phyloP scores from a whole-genome alignment of 768 basidiomycete genomes.

The Hirschioporus abietinus region DNA sequence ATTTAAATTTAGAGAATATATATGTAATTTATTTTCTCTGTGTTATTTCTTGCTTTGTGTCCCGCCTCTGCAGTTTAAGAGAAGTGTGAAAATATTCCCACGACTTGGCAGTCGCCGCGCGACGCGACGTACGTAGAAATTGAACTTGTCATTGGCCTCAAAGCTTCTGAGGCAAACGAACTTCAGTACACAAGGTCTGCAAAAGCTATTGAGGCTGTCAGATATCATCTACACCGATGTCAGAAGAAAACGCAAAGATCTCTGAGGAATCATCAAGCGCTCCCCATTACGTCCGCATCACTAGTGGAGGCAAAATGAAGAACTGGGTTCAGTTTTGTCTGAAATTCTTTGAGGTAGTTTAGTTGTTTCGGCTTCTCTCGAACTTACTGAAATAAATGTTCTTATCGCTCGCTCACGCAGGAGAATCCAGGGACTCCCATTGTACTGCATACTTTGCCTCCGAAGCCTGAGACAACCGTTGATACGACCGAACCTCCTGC shows the following conservation, averaged over 20 bases:
- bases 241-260: not conserved
- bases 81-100: too few species aligned
- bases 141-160: not conserved
- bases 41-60: not conserved
- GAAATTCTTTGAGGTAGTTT: conserved; percentile 45
- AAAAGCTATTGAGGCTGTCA: too few species aligned
- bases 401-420: conserved; percentile 24
- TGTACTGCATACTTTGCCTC: conserved; percentile 56
- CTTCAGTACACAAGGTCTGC: too few species aligned
- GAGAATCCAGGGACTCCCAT: conserved; percentile 43
- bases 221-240: not conserved
- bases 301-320: conserved; percentile 49
- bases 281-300: conserved; percentile 43
- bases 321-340: conserved; percentile 49
- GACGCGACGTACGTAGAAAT: not conserved
- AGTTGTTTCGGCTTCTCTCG: not conserved
- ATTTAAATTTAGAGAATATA: not conserved
- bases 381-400: not conserved
- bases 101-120: too few species aligned
- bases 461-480: conserved; percentile 5
- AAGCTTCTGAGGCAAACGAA: not conserved
- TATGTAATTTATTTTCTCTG: not conserved
- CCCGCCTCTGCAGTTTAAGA: too few species aligned
- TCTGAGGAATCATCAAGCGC: not conserved
- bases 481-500: conserved; percentile 8